Evolutionary conservation across 208 protist genomes (phyloP).

Genomic region (Lotmaria passim): DNA sequence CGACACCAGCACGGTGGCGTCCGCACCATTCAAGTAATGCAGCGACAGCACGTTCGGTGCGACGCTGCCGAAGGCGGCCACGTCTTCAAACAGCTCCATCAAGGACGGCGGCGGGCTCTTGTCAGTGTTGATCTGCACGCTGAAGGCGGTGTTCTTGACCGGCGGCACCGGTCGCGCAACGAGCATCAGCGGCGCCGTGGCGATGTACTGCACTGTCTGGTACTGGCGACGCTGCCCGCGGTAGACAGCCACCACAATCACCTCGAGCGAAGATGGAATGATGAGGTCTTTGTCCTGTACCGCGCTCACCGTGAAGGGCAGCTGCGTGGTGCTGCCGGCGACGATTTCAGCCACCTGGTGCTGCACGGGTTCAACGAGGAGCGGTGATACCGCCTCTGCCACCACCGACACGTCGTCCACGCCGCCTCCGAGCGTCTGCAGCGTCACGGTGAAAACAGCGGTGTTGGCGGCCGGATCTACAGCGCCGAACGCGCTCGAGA

Average conservation of each 20-base stretch:
- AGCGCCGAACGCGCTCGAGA: constrained; percentile 15
- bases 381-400: constrained; percentile 50
- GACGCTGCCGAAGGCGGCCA: constrained; percentile 46
- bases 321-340: constrained; percentile 26
- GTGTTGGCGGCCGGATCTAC: constrained; percentile 8
- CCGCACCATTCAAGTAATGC: constrained; percentile 84
- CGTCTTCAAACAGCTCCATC: constrained; percentile 84
- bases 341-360: constrained; percentile 37
- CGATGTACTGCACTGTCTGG: constrained; percentile 38
- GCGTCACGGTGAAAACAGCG: constrained; percentile 30
- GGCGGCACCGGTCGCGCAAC: constrained; percentile 62
- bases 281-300: constrained; percentile 53
- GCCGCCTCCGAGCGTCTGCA: constrained; percentile 5
- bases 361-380: constrained; percentile 41
- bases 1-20: constrained; percentile 91
- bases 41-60: constrained; percentile 80
- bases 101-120: constrained; percentile 69
- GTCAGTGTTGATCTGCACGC: constrained; percentile 92
- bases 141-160: constrained; percentile 76
- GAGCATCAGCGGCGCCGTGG: constrained; percentile 72
- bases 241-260: constrained; percentile 58
- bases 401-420: constrained; percentile 48
- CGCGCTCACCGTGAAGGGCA: constrained; percentile 51
- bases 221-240: constrained; percentile 33
- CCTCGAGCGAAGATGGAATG: constrained; percentile 79